phyloP scores from a whole-genome alignment of 2,329 filamentous ascomycete species.

The Microdochium bolleyi region DNA sequence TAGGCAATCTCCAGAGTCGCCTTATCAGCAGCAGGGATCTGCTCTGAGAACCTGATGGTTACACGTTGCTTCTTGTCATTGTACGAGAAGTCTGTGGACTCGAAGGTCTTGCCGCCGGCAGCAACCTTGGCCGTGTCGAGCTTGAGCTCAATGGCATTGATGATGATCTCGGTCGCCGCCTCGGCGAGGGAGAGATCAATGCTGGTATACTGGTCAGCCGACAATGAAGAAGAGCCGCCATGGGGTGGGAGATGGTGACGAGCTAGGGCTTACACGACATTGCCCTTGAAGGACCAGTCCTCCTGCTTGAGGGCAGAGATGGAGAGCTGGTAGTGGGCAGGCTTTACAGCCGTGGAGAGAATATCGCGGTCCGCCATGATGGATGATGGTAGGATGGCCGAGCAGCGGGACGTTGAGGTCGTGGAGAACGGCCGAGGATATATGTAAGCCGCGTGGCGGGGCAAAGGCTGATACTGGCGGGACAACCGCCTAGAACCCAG shows the following conservation, averaged over 20 bases:
- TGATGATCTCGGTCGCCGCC: slow-evolving; percentile 65
- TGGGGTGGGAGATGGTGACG: background rate
- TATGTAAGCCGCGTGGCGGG: background rate
- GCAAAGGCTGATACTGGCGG: background rate
- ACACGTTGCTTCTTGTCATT: slow-evolving; percentile 79
- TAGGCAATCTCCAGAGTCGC: slow-evolving; percentile 65
- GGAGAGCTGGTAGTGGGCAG: slow-evolving; percentile 76
- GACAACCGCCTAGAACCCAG: background rate
- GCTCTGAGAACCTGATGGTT: slow-evolving; percentile 66
- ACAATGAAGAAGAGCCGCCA: background rate
- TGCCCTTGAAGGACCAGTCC: slow-evolving; percentile 72
- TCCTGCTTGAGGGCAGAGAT: slow-evolving; percentile 75
- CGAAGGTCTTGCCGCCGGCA: slow-evolving; percentile 46
- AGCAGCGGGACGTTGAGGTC: slow-evolving; percentile 14
- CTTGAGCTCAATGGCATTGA: slow-evolving; percentile 82
- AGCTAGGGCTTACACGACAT: slow-evolving; percentile 48
- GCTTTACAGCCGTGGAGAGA: slow-evolving; percentile 62
- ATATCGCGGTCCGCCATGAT: slow-evolving; percentile 54
- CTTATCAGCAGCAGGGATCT: slow-evolving; percentile 60
- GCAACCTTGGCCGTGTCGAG: slow-evolving; percentile 58
- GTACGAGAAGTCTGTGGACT: slow-evolving; percentile 65
- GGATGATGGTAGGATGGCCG: slow-evolving; percentile 22
- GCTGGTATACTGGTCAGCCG: slow-evolving; percentile 24
- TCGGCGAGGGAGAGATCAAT: slow-evolving; percentile 70
- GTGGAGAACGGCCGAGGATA: slow-evolving; percentile 14